Base-by-base conservation (phyloP, 169 alveolate genomes). In the Plasmodium adleri region DNA sequence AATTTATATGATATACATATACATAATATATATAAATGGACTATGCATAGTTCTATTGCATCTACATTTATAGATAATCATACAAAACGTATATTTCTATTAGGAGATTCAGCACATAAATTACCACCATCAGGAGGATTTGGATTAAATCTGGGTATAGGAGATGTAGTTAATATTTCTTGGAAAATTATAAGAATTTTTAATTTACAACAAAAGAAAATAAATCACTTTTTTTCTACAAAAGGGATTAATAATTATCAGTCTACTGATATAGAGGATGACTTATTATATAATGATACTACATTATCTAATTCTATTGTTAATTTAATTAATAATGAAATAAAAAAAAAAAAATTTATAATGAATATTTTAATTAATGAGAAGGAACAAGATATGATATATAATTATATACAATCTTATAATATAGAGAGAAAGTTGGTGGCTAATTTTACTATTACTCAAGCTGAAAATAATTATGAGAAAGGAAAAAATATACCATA, bases 101-200 rank as follows among this genome's bases (percentile, higher is more conserved):
- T 94, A n/a, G 99, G 99, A 15, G 99, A 97, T 74, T 92, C 99
- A 32, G 99, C 99, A 3, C 99, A 97, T 86, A 90, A 96, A 12
- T 90, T 97, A 26, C 98, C 99, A 0, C 99, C 99, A 0, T 96
- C 98, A 2, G 99, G 99, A 0, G 99, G 99, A 13, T 96, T 96
- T 76, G 99, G 99, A 17, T 94, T 97, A 97, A 97, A 97, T 62
- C 75, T 98, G 73, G 99, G 99, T 47, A 90, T 97, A 50, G 97
- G 97, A 9, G 99, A 97, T 92, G 96, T 92, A 6, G 59, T 94
- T 28, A 95, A 93, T 70, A 91, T 96, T 62, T 93, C 93, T 17
- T 95, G 97, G 96, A 92, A 93, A 74, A 60, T 96, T 39, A 90
- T 93, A 7, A 83, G 90, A 74, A 75, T 71, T 74, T 73, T 88